These are phyloP conservation scores for Cotoneaster glaucophyllus DNA, from an alignment of 306 rosid genomes.

Conservation along the genomic window DNA sequence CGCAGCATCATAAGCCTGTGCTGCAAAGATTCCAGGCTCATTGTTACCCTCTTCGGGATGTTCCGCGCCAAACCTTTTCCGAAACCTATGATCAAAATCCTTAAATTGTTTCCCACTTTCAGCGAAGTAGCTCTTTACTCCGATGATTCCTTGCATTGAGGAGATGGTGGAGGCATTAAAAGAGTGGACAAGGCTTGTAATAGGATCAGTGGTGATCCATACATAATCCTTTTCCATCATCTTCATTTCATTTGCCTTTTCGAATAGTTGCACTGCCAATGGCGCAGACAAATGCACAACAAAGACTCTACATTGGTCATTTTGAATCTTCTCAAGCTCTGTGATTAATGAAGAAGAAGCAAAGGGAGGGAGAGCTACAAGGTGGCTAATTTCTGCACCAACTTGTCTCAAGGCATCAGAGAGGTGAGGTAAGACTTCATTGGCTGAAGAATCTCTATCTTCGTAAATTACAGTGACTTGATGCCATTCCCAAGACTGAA, in stretches of 20 bases:
- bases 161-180: constrained; percentile 35
- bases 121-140: constrained; percentile 32
- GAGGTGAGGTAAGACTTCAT: constrained; percentile 27
- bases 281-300: constrained; percentile 30
- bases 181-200: constrained; percentile 45
- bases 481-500: constrained; percentile 39
- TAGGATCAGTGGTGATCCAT: constrained; percentile 48
- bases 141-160: constrained; percentile 47
- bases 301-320: constrained; percentile 30
- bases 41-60: constrained; percentile 26
- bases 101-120: background rate
- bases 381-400: constrained; percentile 17
- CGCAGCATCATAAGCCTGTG: constrained; percentile 46
- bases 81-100: constrained; percentile 21
- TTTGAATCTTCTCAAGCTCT: constrained; percentile 34
- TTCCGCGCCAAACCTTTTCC: constrained; percentile 16
- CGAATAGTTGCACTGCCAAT: constrained; percentile 31
- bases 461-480: constrained; percentile 33
- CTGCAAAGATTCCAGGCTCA: constrained; percentile 42
- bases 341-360: constrained; percentile 27
- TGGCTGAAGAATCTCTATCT: constrained; percentile 30
- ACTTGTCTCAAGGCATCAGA: constrained; percentile 18
- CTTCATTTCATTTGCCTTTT: constrained; percentile 29
- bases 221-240: constrained; percentile 47
- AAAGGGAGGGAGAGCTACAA: constrained; percentile 32